These are phyloP conservation scores for Pseudogymnoascus sp. DNA, from an alignment of 2,329 filamentous ascomycete genomes.

Conservation along the genomic window DNA sequence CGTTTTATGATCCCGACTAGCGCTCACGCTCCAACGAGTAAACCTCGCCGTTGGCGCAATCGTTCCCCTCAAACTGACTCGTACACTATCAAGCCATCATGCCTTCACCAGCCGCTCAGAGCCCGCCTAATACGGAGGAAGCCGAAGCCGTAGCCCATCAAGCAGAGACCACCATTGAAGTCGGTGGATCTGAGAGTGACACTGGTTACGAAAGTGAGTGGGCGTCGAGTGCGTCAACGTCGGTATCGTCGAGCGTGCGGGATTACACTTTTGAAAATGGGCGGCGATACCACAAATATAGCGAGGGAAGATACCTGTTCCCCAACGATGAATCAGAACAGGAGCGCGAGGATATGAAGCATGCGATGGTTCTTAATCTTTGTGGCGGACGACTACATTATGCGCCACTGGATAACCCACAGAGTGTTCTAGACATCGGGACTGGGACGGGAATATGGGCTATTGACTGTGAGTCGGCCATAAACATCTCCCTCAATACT, in stretches of 20 bases:
- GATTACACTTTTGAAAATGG: conserved; percentile 47
- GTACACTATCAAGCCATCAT: not conserved
- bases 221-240: conserved; percentile 16
- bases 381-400: conserved; percentile 19
- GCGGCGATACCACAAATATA: conserved; percentile 45
- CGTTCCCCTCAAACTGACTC: not conserved
- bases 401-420: not conserved
- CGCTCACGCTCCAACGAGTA: not conserved
- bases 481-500: not conserved
- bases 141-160: not conserved
- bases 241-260: conserved; percentile 28
- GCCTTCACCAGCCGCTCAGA: not conserved
- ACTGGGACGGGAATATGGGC: conserved; percentile 16
- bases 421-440: conserved; percentile 14
- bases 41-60: not conserved
- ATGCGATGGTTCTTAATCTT: conserved; percentile 18
- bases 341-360: conserved; percentile 42
- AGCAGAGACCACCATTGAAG: not conserved
- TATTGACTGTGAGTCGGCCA: not conserved
- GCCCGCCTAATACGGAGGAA: not conserved
- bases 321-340: conserved; percentile 51
- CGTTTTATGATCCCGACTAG: not conserved
- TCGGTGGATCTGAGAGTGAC: not conserved
- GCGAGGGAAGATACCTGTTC: conserved; percentile 44
- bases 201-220: conserved; percentile 8